A percentile compares a stretch with the other conserved stretches of the same genome.
These are phyloP conservation scores for Ustilago tritici DNA, from an alignment of 1,284 basidiomycete genomes.

Conservation along the genomic window DNA sequence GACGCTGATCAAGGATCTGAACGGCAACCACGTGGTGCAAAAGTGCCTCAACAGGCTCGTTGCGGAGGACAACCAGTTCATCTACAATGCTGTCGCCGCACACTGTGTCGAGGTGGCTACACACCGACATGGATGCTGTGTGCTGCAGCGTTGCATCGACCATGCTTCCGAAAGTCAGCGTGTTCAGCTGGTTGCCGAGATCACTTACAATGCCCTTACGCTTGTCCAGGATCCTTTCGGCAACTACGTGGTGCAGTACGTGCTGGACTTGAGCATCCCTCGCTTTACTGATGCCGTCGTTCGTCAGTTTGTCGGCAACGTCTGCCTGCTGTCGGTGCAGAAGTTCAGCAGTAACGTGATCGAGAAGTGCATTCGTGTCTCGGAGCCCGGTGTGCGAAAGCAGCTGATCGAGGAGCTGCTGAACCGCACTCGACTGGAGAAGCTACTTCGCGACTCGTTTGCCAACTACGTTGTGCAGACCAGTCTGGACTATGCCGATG, in stretches of 20 bases:
- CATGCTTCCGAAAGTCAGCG: conserved; percentile 96
- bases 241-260: conserved; percentile 96
- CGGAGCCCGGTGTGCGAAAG: conserved; percentile 92
- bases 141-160: conserved; percentile 97
- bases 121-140: conserved; percentile 98
- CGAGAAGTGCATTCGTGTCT: conserved; percentile 97
- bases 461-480: conserved; percentile 70
- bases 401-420: conserved; percentile 94
- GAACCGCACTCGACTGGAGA: conserved; percentile 93
- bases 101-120: conserved; percentile 99
- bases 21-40: conserved; percentile 99
- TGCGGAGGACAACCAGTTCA: conserved; percentile 99
- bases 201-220: conserved; percentile 96
- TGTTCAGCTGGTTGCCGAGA: conserved; percentile 96
- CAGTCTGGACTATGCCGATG: conserved; percentile 68
- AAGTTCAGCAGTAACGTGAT: conserved; percentile 98
- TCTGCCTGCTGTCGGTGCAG: conserved; percentile 96
- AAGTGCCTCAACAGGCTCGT: conserved; percentile 98
- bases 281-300: conserved; percentile 97
- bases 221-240: conserved; percentile 99
- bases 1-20: conserved; percentile 98
- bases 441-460: conserved; percentile 81
- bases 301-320: conserved; percentile 96
- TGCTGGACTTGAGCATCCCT: conserved; percentile 96
- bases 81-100: conserved; percentile 98